Base-by-base conservation (phyloP, 2,329 filamentous ascomycete genomes). In the Ophiocordyceps robertsii region DNA sequence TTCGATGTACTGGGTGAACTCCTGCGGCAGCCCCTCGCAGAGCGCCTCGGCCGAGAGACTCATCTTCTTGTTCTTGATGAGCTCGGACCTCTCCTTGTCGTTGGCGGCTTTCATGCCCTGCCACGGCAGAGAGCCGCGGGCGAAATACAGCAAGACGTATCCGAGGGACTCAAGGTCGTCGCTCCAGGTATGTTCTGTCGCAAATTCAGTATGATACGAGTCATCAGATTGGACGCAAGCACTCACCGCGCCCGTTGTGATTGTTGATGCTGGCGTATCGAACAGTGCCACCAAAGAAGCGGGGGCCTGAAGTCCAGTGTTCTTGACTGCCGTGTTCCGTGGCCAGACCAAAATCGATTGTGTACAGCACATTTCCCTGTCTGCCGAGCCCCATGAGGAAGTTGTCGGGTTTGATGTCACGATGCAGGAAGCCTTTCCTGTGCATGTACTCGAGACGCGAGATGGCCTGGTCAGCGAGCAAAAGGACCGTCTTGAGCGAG, bases 41-140 rank as follows among this genome's bases (percentile, higher is more conserved):
- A 98, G 85, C 39, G 95, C 89, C 69, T 98, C 90, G 54, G 90
- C 96, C 9, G 92, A 89, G 3, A 92, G 96, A 12, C 92, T 98
- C 92, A 96, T 96, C 86, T 98, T 98, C 82, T 96, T 98, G 77
- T 98, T 92, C 90, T 96, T 96, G 70, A 98, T 98, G 51, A 90
- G 81, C 69, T 98, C 92, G 63, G 98, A 96, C 74, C 96, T 98
- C 73, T 96, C 90, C 81, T 95, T 95, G 80, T 95, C 95, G 53
- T 89, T 95, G 55, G 90, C 90, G 70, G 90, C 90, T 78, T 95
- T 95, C 43, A 95, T 75, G 44, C 92, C 92, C 72, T 98, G 92
- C 92, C 92, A 98, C 48, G 92, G 92, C 44, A 98, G 87, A 50
- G 89, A 95, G 49, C 92, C 92, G 67, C 92, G 90, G 75, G 90